Base-by-base conservation (phyloP, 495 filamentous ascomycete species). In the Penicillium antarcticum region DNA sequence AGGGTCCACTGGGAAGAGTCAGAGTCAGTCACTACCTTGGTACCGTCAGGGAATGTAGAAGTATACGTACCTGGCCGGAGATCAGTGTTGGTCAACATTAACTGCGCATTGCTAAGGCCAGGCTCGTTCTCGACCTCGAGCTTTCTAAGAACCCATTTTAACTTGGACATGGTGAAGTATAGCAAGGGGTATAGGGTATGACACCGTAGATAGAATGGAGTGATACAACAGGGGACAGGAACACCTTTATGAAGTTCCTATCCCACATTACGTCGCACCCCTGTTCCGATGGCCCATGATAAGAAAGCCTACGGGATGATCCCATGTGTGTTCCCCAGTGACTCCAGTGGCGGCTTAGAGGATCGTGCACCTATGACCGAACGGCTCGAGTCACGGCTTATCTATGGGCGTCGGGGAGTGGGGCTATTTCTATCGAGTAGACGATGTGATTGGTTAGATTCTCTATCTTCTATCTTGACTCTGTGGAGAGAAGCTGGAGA, bases 11-110 rank as follows among this genome's bases (percentile, higher is more conserved):
- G 54, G 51, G 31, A 18, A 40, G 32, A 52, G 18, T 23, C 39
- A 40, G 32, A 52, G 18, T 23, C 39, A 42, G 34, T 51, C 40
- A 29, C n/a, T 51, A 42, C 24, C 53, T 53, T 43, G 32, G 55
- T 46, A 61, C 52, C 66, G 54, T 44, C 18, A 56, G 19, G n/a
- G 24, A 1, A 5, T 23, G 21, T 23, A 14, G 47, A 11, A 21
- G 21, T 17, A 14, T n/a, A 58, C 74, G 60, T 69, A 85, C 82
- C 83, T 66, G 92, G 92, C 63, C 89, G 91, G 56, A 97, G 76
- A 68, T 97, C 92, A 70, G 87, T 69, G 67, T 97, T 97, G 48
- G 83, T 87, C 67, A 97, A 79, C 89, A 97, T 92, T 62, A 96
- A 72, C 75, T 97, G 88, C 24, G 87, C 79, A 57, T 82, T 89